Percentiles rank a stretch among this genome's conserved stretches.
Conservation (phyloP, 1,284 basidiomycete genomes). For the Cryptococcus neoformans region DNA sequence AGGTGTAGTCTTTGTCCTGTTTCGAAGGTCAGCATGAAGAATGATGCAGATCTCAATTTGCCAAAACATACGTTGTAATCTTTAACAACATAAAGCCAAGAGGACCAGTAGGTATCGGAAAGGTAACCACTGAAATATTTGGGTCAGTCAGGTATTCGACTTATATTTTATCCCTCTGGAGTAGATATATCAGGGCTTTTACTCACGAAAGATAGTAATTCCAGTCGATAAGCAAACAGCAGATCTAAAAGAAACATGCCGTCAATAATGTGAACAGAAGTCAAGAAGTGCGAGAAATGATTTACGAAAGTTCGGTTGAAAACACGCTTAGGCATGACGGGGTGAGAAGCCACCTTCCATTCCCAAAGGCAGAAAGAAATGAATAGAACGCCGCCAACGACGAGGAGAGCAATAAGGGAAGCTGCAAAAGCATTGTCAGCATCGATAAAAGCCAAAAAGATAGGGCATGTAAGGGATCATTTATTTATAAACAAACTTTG, state of each 20-base stretch:
- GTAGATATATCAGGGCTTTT: slow-evolving; percentile 37
- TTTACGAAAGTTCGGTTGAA: slow-evolving; percentile 48
- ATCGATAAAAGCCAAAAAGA: no score
- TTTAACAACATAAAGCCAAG: slow-evolving; percentile 47
- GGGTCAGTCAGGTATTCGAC: no score
- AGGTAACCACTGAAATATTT: slow-evolving; percentile 45
- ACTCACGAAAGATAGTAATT: slow-evolving; percentile 6
- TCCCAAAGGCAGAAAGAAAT: slow-evolving; percentile 48
- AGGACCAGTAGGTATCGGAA: slow-evolving; percentile 44
- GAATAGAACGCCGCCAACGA: slow-evolving; percentile 46
- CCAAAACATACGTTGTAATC: slow-evolving; percentile 15
- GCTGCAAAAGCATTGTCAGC: slow-evolving; percentile 11
- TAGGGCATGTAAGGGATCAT: neutral
- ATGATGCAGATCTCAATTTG: neutral
- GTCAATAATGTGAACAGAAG: neutral
- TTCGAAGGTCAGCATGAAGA: neutral
- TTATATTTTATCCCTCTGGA: slow-evolving; percentile 14
- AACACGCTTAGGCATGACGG: slow-evolving; percentile 49
- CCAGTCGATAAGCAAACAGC: neutral
- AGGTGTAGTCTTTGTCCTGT: slow-evolving; percentile 29
- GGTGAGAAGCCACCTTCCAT: slow-evolving; percentile 41
- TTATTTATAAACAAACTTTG: neutral
- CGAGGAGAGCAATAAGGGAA: slow-evolving; percentile 50
- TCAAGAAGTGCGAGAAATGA: neutral
- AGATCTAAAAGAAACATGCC: neutral